Evolutionary conservation across 2,329 filamentous ascomycete species (phyloP), one percentile per base, ranked within the genome.

Genomic region (Fusarium goolgardi): DNA sequence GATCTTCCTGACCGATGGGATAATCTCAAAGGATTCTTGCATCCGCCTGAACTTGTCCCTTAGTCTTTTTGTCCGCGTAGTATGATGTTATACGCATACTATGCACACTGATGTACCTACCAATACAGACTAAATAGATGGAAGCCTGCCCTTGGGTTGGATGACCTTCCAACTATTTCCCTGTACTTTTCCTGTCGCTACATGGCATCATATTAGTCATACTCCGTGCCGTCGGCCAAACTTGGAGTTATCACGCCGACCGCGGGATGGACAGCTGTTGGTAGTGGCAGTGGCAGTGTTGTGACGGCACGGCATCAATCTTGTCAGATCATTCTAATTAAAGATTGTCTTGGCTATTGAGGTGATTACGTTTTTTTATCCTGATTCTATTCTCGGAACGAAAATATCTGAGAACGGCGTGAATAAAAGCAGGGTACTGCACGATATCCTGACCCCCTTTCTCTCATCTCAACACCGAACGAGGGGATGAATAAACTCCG

Each of bases 391-490:
- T 39, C 21, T 50, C 12, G 32, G n/a, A n/a, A 15, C 9, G 23
- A 39, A 39, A 27, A 45, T 3, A 20, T 21, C 27, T 12, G 23
- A 29, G 18, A 20, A 29, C 6, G 23, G 9, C 13, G 34, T 20
- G 23, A 20, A 50, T 39, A 50, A 50, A 50, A 50, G 46, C 25
- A 39, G 35, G 34, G 5, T n/a, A 25, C 21, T 37, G 18, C 18
- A 41, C 25, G 35, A 32, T 31, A 47, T 54, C 27, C 12, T 23
- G 23, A 15, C 60, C 54, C 53, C 62, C 43, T 65, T 65, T 60
- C 60, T 55, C 47, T 60, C 55, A 49, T 40, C 44, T 21, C 29
- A 20, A 39, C 39, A 40, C 32, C 32, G 40, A 60, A 55, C 29
- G 40, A 13, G 25, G 39, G 15, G 44, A 40, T 18, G n/a, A 45